Evolutionary conservation across 1,284 basidiomycete species (phyloP).

Genomic region (Cutaneotrichosporon cavernicola): DNA sequence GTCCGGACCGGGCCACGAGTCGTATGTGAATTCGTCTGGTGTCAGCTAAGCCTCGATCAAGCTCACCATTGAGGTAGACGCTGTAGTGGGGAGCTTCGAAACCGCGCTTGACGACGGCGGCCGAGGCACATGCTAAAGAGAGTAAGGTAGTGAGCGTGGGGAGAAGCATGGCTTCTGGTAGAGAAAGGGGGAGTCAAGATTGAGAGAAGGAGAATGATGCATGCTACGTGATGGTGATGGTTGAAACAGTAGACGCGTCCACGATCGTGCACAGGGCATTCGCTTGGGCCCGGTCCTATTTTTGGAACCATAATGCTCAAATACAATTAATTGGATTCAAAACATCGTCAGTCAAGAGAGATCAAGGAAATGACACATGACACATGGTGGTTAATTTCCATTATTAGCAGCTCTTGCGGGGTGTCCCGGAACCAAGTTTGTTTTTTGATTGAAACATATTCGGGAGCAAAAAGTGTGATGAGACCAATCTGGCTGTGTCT

Average conservation of each 20-base stretch:
- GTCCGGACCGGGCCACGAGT: conserved; percentile 29
- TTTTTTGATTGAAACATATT: too few species aligned
- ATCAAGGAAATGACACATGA: too few species aligned
- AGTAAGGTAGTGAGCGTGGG: conserved; percentile 22
- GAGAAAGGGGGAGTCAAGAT: neutral
- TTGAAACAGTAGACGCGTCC: neutral
- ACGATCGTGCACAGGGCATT: too few species aligned
- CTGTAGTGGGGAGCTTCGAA: conserved; percentile 45
- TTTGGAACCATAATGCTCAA: too few species aligned
- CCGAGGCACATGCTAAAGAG: conserved; percentile 14
- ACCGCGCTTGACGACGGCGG: conserved; percentile 19
- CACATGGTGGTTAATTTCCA: too few species aligned
- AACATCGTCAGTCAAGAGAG: too few species aligned
- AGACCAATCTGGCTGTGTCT: too few species aligned
- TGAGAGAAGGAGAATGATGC: neutral
- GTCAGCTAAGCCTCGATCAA: conserved; percentile 18
- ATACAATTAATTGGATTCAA: too few species aligned
- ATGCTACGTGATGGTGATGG: neutral
- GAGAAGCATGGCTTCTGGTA: conserved; percentile 9
- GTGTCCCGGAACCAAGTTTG: too few species aligned
- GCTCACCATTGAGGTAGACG: conserved; percentile 46
- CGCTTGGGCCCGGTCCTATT: too few species aligned
- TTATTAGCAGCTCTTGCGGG: too few species aligned
- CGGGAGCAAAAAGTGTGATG: too few species aligned
- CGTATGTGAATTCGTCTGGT: conserved; percentile 36